phyloP scores from a whole-genome alignment of 1,284 basidiomycete species.

The Microbotryomycetes sp. region DNA sequence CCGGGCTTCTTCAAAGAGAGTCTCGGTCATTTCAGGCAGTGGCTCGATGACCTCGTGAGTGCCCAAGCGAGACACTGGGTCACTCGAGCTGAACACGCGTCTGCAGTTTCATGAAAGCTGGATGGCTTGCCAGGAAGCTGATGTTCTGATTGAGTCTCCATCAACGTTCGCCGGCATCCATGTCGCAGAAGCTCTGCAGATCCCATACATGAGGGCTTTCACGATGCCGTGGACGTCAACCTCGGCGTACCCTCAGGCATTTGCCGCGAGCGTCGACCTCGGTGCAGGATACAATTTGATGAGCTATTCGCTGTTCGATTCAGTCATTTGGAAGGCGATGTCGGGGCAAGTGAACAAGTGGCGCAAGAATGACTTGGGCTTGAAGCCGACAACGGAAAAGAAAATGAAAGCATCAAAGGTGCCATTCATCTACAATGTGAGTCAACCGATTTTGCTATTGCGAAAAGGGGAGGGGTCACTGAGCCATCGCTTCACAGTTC shows the following conservation, averaged over 20 bases:
- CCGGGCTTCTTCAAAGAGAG: slow-evolving; percentile 12
- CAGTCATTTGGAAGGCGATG: slow-evolving; percentile 89
- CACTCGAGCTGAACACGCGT: slow-evolving; percentile 36
- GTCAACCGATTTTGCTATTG: no score
- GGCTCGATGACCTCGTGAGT: slow-evolving; percentile 87
- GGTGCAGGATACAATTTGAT: slow-evolving; percentile 6
- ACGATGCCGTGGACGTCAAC: slow-evolving; percentile 62
- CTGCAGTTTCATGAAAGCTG: slow-evolving; percentile 54
- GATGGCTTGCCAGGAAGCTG: slow-evolving; percentile 91
- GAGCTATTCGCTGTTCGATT: slow-evolving; percentile 58
- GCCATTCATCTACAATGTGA: slow-evolving; percentile 95
- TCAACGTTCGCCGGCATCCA: slow-evolving; percentile 94
- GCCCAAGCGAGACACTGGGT: not conserved
- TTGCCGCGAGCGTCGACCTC: slow-evolving; percentile 77
- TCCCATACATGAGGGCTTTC: slow-evolving; percentile 79
- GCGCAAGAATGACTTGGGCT: slow-evolving; percentile 65
- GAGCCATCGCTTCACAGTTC: slow-evolving; percentile 26
- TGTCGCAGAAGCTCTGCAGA: slow-evolving; percentile 83
- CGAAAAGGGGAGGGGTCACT: not conserved
- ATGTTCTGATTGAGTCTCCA: slow-evolving; percentile 86
- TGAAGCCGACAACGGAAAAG: slow-evolving; percentile 75
- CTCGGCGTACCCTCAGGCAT: slow-evolving; percentile 91
- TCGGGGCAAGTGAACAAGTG: slow-evolving; percentile 90
- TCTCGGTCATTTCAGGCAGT: slow-evolving; percentile 53
- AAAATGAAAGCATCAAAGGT: slow-evolving; percentile 91